Conservation (phyloP, 164 flowering plant genomes). For the Liquidambar formosana region DNA sequence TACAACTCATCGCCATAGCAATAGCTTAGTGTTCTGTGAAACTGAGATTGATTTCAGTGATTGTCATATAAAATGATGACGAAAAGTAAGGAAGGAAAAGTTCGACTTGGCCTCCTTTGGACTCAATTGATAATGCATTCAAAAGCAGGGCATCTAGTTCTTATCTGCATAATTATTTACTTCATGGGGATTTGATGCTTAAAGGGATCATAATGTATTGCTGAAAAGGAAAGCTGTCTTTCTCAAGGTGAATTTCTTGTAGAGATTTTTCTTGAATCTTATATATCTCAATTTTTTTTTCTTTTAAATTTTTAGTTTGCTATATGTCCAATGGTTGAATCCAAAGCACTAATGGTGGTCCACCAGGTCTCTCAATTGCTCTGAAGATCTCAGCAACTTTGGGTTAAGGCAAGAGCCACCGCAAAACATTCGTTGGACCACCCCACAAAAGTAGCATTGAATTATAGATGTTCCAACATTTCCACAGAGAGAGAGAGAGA, state of each 20-base stretch:
- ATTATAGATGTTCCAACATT: constrained; percentile 4
- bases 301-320: background rate
- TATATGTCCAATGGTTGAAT: constrained; percentile 13
- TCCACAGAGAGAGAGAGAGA: background rate
- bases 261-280: constrained; percentile 21
- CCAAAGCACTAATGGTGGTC: constrained; percentile 14
- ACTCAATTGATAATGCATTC: constrained; percentile 7
- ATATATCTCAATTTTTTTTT: background rate
- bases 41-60: too few relatives aligned
- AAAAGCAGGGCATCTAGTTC: constrained; percentile 35
- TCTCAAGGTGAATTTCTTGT: constrained; percentile 7
- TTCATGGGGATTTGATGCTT: constrained; percentile 29
- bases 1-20: too few relatives aligned
- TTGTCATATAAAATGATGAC: background rate
- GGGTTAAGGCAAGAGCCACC: background rate
- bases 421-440: constrained; percentile 14
- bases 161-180: constrained; percentile 25
- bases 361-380: background rate
- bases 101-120: constrained; percentile 15
- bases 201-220: constrained; percentile 30
- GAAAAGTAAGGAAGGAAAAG: background rate
- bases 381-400: constrained; percentile 2
- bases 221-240: constrained; percentile 14
- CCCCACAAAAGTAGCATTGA: constrained; percentile 11
- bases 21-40: too few relatives aligned